phyloP scores from a whole-genome alignment of 2,329 filamentous ascomycete genomes.

The Endothia cerciana region DNA sequence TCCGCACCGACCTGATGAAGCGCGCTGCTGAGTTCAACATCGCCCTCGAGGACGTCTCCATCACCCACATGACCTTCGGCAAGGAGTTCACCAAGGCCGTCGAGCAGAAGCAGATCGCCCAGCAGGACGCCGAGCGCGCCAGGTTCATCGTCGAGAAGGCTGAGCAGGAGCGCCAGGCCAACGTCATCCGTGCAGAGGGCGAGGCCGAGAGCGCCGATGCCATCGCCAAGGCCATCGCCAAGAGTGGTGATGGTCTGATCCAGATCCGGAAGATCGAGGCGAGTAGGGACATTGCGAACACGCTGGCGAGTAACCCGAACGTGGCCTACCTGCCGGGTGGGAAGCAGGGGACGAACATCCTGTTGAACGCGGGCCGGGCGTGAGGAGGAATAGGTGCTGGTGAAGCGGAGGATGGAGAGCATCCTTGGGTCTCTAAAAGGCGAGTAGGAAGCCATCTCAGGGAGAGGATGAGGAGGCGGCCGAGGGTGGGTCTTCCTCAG shows the following conservation, averaged over 20 bases:
- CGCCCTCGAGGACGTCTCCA: conserved; percentile 96
- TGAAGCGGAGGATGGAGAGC: background rate
- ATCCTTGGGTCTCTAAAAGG: conserved; percentile 1
- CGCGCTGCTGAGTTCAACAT: conserved; percentile 98
- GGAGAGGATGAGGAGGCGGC: background rate
- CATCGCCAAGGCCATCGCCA: conserved; percentile 90
- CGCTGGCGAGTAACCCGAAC: conserved; percentile 87
- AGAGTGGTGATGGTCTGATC: conserved; percentile 89
- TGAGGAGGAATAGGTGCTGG: conserved; percentile 32
- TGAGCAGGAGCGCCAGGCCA: conserved; percentile 98
- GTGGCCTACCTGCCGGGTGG: conserved; percentile 91
- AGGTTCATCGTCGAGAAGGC: conserved; percentile 98
- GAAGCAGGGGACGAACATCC: conserved; percentile 62
- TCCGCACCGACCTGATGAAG: conserved; percentile 88
- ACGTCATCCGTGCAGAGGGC: conserved; percentile 96
- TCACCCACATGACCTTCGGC: conserved; percentile 99
- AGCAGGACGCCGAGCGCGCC: conserved; percentile 96
- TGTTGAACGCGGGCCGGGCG: conserved; percentile 56
- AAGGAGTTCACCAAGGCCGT: conserved; percentile 98
- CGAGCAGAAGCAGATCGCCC: conserved; percentile 99
- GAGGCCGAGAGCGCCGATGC: conserved; percentile 97
- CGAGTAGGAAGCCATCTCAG: conserved; percentile 4
- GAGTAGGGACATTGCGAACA: conserved; percentile 91
- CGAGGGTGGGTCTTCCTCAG: background rate
- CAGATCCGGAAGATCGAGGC: conserved; percentile 98